Conservation (phyloP, 73 alveolate genomes). For the Urostyla sp. region DNA sequence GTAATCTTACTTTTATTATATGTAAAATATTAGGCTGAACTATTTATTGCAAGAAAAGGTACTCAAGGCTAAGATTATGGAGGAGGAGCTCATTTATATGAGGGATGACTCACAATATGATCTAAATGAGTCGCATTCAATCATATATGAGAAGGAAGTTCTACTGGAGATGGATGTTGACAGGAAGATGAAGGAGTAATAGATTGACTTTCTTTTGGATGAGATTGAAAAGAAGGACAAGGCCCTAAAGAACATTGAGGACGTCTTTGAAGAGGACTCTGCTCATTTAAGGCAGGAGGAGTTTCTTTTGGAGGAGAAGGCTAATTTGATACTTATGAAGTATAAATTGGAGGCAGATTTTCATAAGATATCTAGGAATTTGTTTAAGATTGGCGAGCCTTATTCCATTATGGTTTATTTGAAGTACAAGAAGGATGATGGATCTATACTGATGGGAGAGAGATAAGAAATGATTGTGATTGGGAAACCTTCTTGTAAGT, state of each 20-base stretch:
- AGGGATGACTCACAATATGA: not conserved
- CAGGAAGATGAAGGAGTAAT: not conserved
- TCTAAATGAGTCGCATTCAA: not conserved
- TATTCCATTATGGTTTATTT: conserved; percentile 1
- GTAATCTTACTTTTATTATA: not conserved
- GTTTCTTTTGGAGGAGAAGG: conserved; percentile 15
- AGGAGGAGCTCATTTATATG: conserved; percentile 15
- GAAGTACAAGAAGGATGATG: not conserved
- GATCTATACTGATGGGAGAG: not conserved
- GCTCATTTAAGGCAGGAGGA: not conserved
- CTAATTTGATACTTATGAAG: not conserved
- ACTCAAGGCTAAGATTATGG: not conserved
- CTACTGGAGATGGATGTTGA: not conserved
- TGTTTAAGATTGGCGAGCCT: conserved; percentile 3
- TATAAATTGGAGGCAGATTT: not conserved
- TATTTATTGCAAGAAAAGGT: conserved; percentile 35
- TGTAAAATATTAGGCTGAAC: conserved; percentile 2
- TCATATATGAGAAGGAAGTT: not conserved
- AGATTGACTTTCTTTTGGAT: not conserved
- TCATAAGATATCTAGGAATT: not conserved
- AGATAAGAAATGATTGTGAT: not conserved
- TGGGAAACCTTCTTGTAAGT: not conserved
- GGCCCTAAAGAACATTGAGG: not conserved
- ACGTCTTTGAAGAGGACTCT: conserved; percentile 15
- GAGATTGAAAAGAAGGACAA: not conserved